A percentile compares a stretch with the other conserved stretches of the same genome.
These are phyloP conservation scores for Fusarium pilosicola DNA, from an alignment of 2,329 filamentous ascomycete genomes.

Conservation along the genomic window DNA sequence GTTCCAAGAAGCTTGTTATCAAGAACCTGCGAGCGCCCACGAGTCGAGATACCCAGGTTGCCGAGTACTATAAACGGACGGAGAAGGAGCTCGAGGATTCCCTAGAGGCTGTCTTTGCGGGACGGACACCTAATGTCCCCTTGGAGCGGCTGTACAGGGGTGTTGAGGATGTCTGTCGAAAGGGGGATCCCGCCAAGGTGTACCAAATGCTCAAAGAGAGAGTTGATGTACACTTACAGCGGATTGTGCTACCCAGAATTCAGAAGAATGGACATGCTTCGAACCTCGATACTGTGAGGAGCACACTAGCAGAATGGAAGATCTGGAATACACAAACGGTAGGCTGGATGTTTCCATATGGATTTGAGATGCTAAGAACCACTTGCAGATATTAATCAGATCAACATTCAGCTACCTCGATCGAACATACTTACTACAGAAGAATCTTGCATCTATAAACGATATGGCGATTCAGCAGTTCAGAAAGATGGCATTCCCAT, in stretches of 20 bases:
- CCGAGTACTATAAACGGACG: conserved; percentile 80
- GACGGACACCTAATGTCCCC: conserved; percentile 72
- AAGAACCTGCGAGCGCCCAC: conserved; percentile 82
- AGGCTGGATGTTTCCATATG: conserved; percentile 43
- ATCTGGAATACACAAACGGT: conserved; percentile 83
- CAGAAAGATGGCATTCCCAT: conserved; percentile 65
- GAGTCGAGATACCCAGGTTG: conserved; percentile 68
- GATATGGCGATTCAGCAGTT: conserved; percentile 85
- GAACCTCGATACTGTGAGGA: conserved; percentile 71
- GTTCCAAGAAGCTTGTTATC: conserved; percentile 88
- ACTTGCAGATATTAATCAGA: conserved; percentile 73
- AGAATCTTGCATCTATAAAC: conserved; percentile 76
- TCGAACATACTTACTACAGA: conserved; percentile 83
- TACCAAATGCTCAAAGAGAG: conserved; percentile 72
- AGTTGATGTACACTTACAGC: conserved; percentile 75
- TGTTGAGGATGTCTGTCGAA: conserved; percentile 90
- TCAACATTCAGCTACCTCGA: conserved; percentile 96
- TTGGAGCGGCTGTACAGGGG: conserved; percentile 89
- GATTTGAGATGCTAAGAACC: conserved; percentile 10
- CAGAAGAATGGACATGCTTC: conserved; percentile 60
- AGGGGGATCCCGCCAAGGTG: conserved; percentile 75
- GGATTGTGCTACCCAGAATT: conserved; percentile 65
- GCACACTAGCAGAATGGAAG: conserved; percentile 71
- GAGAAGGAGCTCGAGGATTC: conserved; percentile 80
- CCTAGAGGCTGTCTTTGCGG: conserved; percentile 76